Percentiles rank a stretch among this genome's conserved stretches.
Evolutionary conservation across 2,329 filamentous ascomycete species (phyloP).

Genomic region (Aspergillus ibericus): DNA sequence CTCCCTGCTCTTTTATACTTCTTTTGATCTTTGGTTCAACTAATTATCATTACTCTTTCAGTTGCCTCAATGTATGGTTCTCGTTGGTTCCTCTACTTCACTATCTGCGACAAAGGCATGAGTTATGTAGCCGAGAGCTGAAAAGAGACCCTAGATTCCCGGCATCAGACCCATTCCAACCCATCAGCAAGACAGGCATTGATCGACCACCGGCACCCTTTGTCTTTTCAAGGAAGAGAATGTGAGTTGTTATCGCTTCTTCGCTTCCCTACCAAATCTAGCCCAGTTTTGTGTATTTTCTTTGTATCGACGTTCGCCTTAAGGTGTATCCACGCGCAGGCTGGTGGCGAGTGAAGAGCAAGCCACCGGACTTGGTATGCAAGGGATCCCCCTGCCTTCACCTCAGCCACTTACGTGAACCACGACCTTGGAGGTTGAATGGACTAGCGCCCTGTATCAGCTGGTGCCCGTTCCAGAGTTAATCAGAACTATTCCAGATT

Average conservation of each 20-base stretch:
- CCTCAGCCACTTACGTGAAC: conserved; percentile 9
- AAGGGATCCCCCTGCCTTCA: conserved; percentile 14
- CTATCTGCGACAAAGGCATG: not conserved
- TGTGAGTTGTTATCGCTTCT: not conserved
- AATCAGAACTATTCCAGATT: not conserved
- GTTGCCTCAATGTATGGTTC: conserved; percentile 10
- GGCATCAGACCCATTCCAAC: not conserved
- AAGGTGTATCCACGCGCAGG: not conserved
- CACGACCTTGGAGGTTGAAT: not conserved
- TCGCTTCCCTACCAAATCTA: not conserved
- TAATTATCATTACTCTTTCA: not conserved
- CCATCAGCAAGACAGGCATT: not conserved
- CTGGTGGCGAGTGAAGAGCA: conserved; percentile 10
- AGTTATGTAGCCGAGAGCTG: not conserved
- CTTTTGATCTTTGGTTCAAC: not conserved
- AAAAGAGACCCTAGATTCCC: conserved; percentile 10
- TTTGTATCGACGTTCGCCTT: not conserved
- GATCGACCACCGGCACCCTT: not conserved
- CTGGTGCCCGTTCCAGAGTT: not conserved
- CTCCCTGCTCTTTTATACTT: not conserved
- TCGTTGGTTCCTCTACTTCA: conserved; percentile 7
- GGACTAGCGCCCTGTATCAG: not conserved
- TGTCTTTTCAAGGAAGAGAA: not conserved
- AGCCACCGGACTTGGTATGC: conserved; percentile 8
- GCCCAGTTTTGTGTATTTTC: not conserved